Evolutionary conservation across 352 stramenopile genomes (phyloP).

Genomic region (Globisporangium cylindrosporum): DNA sequence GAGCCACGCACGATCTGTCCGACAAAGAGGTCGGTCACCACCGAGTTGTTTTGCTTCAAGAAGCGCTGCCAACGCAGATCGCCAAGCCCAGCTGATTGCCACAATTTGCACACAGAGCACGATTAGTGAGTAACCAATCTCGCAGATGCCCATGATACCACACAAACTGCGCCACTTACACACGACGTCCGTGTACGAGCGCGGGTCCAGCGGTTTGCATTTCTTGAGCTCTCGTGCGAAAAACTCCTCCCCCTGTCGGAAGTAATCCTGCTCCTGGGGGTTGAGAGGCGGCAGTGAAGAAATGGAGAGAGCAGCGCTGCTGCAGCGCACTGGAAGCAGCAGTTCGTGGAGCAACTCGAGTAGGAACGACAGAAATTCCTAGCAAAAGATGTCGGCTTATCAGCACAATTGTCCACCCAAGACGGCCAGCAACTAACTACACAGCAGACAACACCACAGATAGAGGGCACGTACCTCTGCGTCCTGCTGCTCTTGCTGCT

Average conservation of each 20-base stretch:
- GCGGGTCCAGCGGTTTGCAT: conserved; percentile 33
- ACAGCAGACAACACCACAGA: not conserved
- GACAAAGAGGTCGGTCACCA: conserved; percentile 69
- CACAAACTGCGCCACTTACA: conserved; percentile 30
- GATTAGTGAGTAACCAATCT: not conserved
- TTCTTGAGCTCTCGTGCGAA: conserved; percentile 25
- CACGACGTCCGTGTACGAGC: conserved; percentile 57
- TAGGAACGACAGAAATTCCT: conserved; percentile 72
- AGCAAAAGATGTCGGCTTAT: not conserved
- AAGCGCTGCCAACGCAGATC: conserved; percentile 61
- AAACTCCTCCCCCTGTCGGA: conserved; percentile 26
- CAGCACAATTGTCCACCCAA: not conserved
- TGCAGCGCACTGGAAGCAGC: conserved; percentile 21
- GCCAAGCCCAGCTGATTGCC: conserved; percentile 42
- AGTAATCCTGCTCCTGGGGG: conserved; percentile 14
- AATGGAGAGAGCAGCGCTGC: not conserved
- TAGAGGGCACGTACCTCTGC: conserved; percentile 34
- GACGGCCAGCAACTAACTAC: not conserved
- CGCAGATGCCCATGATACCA: not conserved
- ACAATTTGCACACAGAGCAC: conserved; percentile 1
- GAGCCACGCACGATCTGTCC: conserved; percentile 78
- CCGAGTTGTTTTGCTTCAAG: conserved; percentile 52
- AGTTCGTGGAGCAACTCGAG: conserved; percentile 67
- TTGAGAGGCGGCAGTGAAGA: not conserved
- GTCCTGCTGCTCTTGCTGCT: conserved; percentile 75